Conservation (phyloP, 2,329 filamentous ascomycete species). For the Neopestalotiopsis sp. region DNA sequence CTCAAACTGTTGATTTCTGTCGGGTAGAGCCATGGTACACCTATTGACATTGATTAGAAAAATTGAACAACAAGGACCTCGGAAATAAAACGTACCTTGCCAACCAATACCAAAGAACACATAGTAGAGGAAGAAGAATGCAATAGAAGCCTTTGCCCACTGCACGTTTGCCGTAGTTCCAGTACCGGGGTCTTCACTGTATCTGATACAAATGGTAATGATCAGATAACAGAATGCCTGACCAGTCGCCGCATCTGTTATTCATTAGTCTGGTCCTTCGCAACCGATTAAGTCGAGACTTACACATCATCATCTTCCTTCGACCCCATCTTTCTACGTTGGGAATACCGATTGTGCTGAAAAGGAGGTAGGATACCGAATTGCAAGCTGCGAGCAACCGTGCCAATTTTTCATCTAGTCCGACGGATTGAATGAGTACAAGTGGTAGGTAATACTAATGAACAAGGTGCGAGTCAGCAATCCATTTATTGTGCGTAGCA, state of each 20-base stretch:
- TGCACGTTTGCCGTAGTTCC: slow-evolving; percentile 15
- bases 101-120: slow-evolving; percentile 56
- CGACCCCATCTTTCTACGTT: slow-evolving; percentile 49
- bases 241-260: slow-evolving; percentile 47
- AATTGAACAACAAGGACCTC: background rate
- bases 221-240: slow-evolving; percentile 55
- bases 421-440: slow-evolving; percentile 57
- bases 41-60: background rate
- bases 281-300: background rate
- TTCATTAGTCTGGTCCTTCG: background rate
- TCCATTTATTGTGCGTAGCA: background rate
- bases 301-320: slow-evolving; percentile 61
- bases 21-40: slow-evolving; percentile 50
- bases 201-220: slow-evolving; percentile 27
- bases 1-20: slow-evolving; percentile 51
- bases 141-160: slow-evolving; percentile 41
- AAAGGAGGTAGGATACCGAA: slow-evolving; percentile 35
- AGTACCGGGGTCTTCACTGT: slow-evolving; percentile 19
- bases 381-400: slow-evolving; percentile 57
- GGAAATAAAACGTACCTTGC: slow-evolving; percentile 34
- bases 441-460: slow-evolving; percentile 42
- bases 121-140: slow-evolving; percentile 59
- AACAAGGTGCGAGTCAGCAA: background rate
- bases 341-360: slow-evolving; percentile 31
- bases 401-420: slow-evolving; percentile 52